Percentiles rank a stretch among this genome's conserved stretches.
phyloP scores from a whole-genome alignment of 331 rosid species.

The Pyracantha coccinea region DNA sequence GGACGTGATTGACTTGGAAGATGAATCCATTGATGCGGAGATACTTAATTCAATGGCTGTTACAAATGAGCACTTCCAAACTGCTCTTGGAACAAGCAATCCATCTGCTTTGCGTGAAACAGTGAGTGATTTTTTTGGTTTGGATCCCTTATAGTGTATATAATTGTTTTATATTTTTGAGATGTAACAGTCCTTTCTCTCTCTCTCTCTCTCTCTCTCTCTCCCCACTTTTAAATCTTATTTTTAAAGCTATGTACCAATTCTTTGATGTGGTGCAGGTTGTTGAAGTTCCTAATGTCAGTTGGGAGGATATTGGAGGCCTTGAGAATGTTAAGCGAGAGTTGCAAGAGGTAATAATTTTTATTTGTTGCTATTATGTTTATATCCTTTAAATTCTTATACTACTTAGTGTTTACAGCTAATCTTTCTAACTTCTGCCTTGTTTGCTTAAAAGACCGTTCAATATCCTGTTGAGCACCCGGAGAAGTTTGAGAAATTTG shows the following conservation, averaged over 20 bases:
- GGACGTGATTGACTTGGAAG: slow-evolving; percentile 58
- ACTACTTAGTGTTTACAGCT: background rate
- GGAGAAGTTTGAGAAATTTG: slow-evolving; percentile 59
- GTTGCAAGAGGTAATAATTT: slow-evolving; percentile 49
- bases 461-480: slow-evolving; percentile 80
- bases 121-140: slow-evolving; percentile 12
- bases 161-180: background rate
- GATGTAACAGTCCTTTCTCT: background rate
- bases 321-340: slow-evolving; percentile 74
- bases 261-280: slow-evolving; percentile 26
- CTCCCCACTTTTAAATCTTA: background rate
- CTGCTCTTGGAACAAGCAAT: slow-evolving; percentile 57
- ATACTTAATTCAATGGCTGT: slow-evolving; percentile 46
- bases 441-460: slow-evolving; percentile 39
- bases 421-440: background rate
- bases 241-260: background rate
- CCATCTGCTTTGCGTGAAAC: slow-evolving; percentile 62
- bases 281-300: slow-evolving; percentile 56
- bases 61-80: slow-evolving; percentile 54
- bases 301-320: slow-evolving; percentile 65
- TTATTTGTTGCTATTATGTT: background rate
- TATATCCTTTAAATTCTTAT: background rate
- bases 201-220: too few species aligned
- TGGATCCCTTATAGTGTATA: background rate
- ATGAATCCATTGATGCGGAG: slow-evolving; percentile 51